Base-by-base conservation (phyloP, 73 alveolate genomes). In the Paramecium sexaurelia region DNA sequence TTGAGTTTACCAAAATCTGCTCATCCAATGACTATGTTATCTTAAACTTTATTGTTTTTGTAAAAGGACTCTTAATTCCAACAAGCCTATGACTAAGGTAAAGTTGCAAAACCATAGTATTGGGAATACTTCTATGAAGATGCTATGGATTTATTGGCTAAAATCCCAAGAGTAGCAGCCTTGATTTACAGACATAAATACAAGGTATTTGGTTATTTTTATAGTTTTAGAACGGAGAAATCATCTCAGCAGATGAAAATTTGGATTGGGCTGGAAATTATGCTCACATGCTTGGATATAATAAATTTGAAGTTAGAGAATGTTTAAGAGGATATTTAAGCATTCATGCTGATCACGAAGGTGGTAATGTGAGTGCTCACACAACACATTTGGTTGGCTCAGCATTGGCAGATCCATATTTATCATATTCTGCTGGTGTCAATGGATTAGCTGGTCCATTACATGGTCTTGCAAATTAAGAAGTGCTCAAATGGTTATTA, bases 381-480 rank as follows among this genome's bases (percentile, higher is more conserved):
- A 94, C 99, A 19, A 71, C 97, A 85, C 97, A 96, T 69, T 86
- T 95, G 41, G 98, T 96, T 17, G 99, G 99, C 6, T 94, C 98
- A 7, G 98, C 99, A 45, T 94, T 98, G 39, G 84, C 98, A 19
- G 99, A 98, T 85, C 99, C 99, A 39, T 98, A 96, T 92, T 93
- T 94, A 19, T 82, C 97, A 17, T 94, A 93, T 92, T 75, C 98
- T 37, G 98, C 99, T 37, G 98, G 97, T 39, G 78, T 95, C 85
- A 95, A 91, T 57, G 99, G 99, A 3, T 95, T 97, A 33, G 99
- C 99, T 68, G 99, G 99, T 2, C 99, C 99, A 0, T 93, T 97
- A 45, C 99, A 97, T 66, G 99, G 99, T 13, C 96, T 97, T 11
- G 99, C 99, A 22, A 97, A 97, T 92, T 96, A 96, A 92, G 99